These are phyloP conservation scores for Komagataella mondaviorum DNA, from an alignment of 805 yeast species.

Conservation along the genomic window DNA sequence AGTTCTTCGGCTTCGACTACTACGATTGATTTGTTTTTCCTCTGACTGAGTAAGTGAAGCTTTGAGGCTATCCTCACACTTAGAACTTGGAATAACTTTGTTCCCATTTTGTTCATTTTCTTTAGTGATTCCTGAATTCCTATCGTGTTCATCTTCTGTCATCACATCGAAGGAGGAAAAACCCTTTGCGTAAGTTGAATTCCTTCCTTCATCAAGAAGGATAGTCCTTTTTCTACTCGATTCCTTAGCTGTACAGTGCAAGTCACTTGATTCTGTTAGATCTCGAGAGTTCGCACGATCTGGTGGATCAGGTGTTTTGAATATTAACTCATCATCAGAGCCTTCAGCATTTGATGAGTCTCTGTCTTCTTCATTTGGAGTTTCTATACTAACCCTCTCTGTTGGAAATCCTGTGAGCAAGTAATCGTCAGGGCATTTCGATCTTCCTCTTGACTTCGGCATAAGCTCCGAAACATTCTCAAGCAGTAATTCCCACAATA, in stretches of 20 bases:
- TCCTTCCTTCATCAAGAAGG: not conserved
- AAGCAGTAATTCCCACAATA: constrained; percentile 7
- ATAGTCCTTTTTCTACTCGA: not conserved
- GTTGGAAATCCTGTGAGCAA: constrained; percentile 32
- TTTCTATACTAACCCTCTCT: constrained; percentile 20
- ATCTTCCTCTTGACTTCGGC: constrained; percentile 27
- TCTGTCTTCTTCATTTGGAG: constrained; percentile 14
- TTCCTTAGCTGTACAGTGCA: not conserved
- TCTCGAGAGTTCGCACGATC: not conserved
- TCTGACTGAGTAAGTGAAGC: not conserved
- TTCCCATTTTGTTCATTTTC: not conserved
- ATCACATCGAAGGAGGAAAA: not conserved
- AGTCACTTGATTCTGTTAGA: not conserved
- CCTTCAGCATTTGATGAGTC: not conserved
- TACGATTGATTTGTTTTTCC: not conserved
- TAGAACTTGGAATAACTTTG: not conserved
- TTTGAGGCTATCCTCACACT: not conserved
- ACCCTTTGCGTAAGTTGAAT: not conserved
- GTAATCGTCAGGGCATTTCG: constrained; percentile 38
- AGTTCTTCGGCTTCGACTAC: not conserved
- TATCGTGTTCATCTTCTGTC: not conserved
- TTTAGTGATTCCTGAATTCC: not conserved
- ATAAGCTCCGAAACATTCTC: constrained; percentile 11
- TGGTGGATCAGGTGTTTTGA: not conserved
- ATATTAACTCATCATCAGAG: not conserved